Conservation (phyloP, 163 green algal species). For the Trebouxia gelatinosa region DNA sequence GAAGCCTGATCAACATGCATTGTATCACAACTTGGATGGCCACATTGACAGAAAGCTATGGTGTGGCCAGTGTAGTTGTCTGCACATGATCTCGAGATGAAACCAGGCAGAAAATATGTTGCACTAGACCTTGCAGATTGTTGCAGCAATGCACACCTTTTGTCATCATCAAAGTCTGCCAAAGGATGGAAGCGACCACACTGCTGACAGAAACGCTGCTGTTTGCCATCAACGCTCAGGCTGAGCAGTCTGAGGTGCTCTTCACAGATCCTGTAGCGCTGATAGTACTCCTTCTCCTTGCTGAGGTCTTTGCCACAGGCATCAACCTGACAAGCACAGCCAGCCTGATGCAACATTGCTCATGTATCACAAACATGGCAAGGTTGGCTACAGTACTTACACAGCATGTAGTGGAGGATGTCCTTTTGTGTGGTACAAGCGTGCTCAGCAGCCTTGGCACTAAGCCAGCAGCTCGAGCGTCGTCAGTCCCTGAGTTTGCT, state of each 20-base stretch:
- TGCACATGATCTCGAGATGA: background rate
- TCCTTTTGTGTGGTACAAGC: background rate
- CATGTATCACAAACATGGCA: background rate
- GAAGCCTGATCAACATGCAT: background rate
- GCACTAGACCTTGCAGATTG: background rate
- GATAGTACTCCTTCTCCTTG: conserved; percentile 68
- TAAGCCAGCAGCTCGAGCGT: too few species aligned
- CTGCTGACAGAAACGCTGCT: conserved; percentile 88
- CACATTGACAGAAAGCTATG: background rate
- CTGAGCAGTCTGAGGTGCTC: conserved; percentile 59
- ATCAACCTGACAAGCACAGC: conserved; percentile 52
- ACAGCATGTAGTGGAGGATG: background rate
- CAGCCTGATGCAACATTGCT: too few species aligned
- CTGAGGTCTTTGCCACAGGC: conserved; percentile 56
- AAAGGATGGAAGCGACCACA: conserved; percentile 77
- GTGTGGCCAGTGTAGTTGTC: background rate
- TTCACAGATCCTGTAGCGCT: conserved; percentile 72
- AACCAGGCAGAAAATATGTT: background rate
- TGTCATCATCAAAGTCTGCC: conserved; percentile 73
- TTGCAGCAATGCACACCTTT: conserved; percentile 42
- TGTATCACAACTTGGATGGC: background rate
- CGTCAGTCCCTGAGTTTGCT: background rate
- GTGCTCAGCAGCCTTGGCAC: background rate
- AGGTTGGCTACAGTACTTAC: background rate
- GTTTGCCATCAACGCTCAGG: conserved; percentile 52